Evolutionary conservation across 768 basidiomycete species (phyloP).

Genomic region (Paxillus ammoniavirescens): DNA sequence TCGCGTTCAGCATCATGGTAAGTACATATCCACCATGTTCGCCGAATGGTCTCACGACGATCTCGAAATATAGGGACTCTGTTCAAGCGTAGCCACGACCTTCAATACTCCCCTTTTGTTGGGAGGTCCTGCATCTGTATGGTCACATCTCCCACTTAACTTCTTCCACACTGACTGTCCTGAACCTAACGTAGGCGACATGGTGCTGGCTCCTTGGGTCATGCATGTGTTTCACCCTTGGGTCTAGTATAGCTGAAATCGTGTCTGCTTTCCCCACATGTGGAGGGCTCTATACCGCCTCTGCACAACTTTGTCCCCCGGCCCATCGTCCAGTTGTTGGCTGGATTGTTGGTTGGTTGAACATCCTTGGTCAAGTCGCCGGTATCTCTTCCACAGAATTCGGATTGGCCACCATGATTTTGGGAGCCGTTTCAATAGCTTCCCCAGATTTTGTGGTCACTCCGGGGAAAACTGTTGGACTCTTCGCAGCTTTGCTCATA

Average conservation of each 20-base stretch:
- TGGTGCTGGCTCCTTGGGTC: slow-evolving; percentile 80
- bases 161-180: neutral
- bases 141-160: slow-evolving; percentile 13
- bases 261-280: slow-evolving; percentile 76
- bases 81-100: slow-evolving; percentile 74
- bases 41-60: neutral
- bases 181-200: slow-evolving; percentile 38
- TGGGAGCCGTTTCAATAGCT: slow-evolving; percentile 55
- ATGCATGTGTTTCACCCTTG: slow-evolving; percentile 71
- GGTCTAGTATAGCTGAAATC: slow-evolving; percentile 72
- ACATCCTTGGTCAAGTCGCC: slow-evolving; percentile 81
- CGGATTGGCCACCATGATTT: slow-evolving; percentile 75
- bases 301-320: slow-evolving; percentile 63
- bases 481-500: slow-evolving; percentile 74
- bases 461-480: slow-evolving; percentile 71
- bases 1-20: slow-evolving; percentile 79
- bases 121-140: slow-evolving; percentile 68
- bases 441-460: slow-evolving; percentile 1
- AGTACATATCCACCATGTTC: neutral
- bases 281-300: slow-evolving; percentile 78
- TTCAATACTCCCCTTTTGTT: slow-evolving; percentile 72
- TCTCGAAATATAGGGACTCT: slow-evolving; percentile 49
- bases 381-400: slow-evolving; percentile 87
- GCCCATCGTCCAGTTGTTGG: slow-evolving; percentile 65
- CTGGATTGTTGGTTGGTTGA: slow-evolving; percentile 83